These are phyloP conservation scores for Amborella trichopoda DNA, from an alignment of 164 flowering plant species.

Conservation along the genomic window DNA sequence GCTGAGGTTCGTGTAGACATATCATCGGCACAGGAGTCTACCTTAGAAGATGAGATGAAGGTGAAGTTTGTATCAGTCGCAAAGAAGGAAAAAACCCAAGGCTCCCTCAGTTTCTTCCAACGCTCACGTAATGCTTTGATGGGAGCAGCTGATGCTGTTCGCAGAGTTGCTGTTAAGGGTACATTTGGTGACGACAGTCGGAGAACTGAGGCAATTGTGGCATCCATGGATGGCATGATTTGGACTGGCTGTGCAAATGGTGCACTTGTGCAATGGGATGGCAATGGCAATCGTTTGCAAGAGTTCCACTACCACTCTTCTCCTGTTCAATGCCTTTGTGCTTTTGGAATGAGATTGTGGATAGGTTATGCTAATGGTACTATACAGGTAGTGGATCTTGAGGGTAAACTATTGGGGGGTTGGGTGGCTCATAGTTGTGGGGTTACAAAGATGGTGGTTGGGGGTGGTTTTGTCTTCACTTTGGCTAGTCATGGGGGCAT, in stretches of 20 bases:
- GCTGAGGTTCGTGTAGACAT: constrained; percentile 61
- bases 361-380: constrained; percentile 80
- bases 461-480: constrained; percentile 53
- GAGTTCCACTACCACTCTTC: constrained; percentile 50
- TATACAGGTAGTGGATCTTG: constrained; percentile 69
- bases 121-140: constrained; percentile 92
- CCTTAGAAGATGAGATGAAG: constrained; percentile 70
- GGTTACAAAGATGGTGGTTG: constrained; percentile 59
- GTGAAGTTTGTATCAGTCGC: constrained; percentile 47
- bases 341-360: constrained; percentile 66
- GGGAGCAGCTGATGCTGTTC: constrained; percentile 99
- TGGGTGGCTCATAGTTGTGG: constrained; percentile 90
- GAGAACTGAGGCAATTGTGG: constrained; percentile 60
- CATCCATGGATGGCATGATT: constrained; percentile 65
- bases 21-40: constrained; percentile 35
- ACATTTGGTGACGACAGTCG: constrained; percentile 60
- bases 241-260: constrained; percentile 92
- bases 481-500: constrained; percentile 96
- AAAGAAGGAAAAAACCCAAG: constrained; percentile 74
- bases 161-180: constrained; percentile 75
- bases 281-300: constrained; percentile 66
- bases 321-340: constrained; percentile 67
- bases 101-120: constrained; percentile 47
- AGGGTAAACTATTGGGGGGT: constrained; percentile 64
- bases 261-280: constrained; percentile 86